Conservation (phyloP, 1,139 yeast species). For the Saccharomycopsis hybrid region DNA sequence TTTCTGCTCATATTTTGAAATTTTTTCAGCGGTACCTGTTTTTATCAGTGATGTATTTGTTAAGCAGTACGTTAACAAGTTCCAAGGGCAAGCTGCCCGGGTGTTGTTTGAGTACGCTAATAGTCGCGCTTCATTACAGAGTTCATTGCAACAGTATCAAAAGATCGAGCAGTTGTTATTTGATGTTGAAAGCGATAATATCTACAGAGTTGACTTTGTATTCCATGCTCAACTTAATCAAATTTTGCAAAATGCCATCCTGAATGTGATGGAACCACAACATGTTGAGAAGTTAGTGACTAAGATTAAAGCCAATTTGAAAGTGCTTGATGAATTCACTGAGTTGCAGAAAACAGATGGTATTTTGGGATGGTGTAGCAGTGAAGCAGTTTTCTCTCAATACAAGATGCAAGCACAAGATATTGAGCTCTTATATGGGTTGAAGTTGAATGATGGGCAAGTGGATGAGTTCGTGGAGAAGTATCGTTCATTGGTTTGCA, state of each 20-base stretch:
- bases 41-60: conserved; percentile 5
- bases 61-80: conserved; percentile 1
- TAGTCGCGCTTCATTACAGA: conserved; percentile 21
- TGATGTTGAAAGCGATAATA: conserved; percentile 45
- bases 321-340: conserved; percentile 18
- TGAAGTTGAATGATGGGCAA: no score
- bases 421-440: not conserved
- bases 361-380: conserved; percentile 34
- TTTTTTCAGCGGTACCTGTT: not conserved
- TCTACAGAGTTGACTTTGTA: conserved; percentile 39
- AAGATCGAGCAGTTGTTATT: conserved; percentile 33
- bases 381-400: conserved; percentile 17
- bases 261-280: conserved; percentile 9
- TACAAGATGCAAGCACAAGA: conserved; percentile 1
- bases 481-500: no score
- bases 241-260: conserved; percentile 21
- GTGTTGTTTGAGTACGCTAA: conserved; percentile 22
- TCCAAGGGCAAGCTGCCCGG: conserved; percentile 9
- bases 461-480: no score
- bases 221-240: conserved; percentile 22
- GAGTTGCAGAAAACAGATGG: conserved; percentile 27
- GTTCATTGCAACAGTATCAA: conserved; percentile 22
- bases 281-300: conserved; percentile 16
- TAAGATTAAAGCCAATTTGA: conserved; percentile 20
- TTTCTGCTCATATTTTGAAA: conserved; percentile 1